Evolutionary conservation across 2,329 filamentous ascomycete species (phyloP), one percentile per base, ranked within the genome.

Genomic region (Talaromyces sp.): DNA sequence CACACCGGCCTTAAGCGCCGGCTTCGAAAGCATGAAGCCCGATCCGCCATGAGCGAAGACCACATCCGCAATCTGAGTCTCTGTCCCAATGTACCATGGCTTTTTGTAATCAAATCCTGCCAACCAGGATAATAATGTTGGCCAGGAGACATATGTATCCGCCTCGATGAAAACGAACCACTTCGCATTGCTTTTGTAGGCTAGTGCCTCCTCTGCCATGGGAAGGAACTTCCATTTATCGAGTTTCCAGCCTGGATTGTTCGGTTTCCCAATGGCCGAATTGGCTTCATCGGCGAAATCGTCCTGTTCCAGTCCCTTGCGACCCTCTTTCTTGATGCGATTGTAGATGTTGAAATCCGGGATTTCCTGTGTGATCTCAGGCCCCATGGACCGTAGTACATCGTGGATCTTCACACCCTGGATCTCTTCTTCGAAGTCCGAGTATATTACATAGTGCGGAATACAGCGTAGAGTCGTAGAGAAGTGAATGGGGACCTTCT

Each of bases 111-210:
- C 77, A 56, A 81, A 77, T 19, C 75, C 70, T 16, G 71, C 70
- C 19, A 86, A 72, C 80, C 81, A 85, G 20, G 74, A 68, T 14
- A 83, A 62, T 36, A 85, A 59, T 29, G 81, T 82, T 30, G 75
- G 69, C 73, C 82, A 82, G 9, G 82, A 71, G 36, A 84, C 65
- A 57, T 82, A 85, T 0, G 82, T 84, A 62, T 86, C 83, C 0
- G 80, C 77, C 58, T 85, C 82, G 42, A 83, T 77, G 64, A 86
- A 86, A 50, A 83, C 70, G 55, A 78, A 86, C 82, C 82, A 86
- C 49, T 79, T 80, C 40, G 78, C 77, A 22, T 81, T 68, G 2
- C 78, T 77, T 33, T 70, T 69, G 55, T 73, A 57, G 19, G 65
- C 64, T 37, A 77, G 71, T 0, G 80, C 75, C 59, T 79, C 76